Base-by-base conservation (phyloP, 257 asterid species). In the Solanum virginianum region DNA sequence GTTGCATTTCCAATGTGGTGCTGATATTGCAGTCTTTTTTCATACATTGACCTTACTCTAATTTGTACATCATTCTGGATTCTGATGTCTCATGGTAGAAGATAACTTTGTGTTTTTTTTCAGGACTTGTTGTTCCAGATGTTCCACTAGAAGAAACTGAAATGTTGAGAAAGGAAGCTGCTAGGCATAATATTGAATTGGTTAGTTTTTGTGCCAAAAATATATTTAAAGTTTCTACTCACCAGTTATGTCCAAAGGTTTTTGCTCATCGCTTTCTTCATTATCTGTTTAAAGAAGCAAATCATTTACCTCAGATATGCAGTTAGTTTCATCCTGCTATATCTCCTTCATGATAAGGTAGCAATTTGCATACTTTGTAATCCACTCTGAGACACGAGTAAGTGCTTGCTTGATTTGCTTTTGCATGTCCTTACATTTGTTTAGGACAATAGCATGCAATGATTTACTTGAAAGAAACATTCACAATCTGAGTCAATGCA, bases 41-140 rank as follows among this genome's bases (percentile, higher is more conserved):
- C 59, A 29, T 9, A n/a, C 24, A 66, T 29, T 69, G 77, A 10
- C 26, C 36, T 69, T 69, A 45, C 22, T 47, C 36, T 7, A 29
- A 83, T 68, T 26, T 77, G 43, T 77, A 24, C 26, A 5, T 16
- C 65, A 29, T 77, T 77, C 82, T 29, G 22, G 49, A 8, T 77
- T 32, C 10, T 36, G 6, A 8, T 29, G 86, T 12, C 47, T 41
- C 53, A 32, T 32, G 39, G 39, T 83, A 12, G 26, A 9, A 39
- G 63, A 68, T 69, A 29, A 51, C 20, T 29, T 24, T 69, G 32
- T 51, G 10, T 81, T 47, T 65, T 51, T 51, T 86, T 93, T 84
- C 92, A 94, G 98, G 98, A 81, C 95, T 95, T 69, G 94, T 95
- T 75, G 98, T 95, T 85, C 98, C 98, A 8, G 98, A 95, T 74